phyloP scores from a whole-genome alignment of 2,329 filamentous ascomycete species.

The Exophiala spinifera region DNA sequence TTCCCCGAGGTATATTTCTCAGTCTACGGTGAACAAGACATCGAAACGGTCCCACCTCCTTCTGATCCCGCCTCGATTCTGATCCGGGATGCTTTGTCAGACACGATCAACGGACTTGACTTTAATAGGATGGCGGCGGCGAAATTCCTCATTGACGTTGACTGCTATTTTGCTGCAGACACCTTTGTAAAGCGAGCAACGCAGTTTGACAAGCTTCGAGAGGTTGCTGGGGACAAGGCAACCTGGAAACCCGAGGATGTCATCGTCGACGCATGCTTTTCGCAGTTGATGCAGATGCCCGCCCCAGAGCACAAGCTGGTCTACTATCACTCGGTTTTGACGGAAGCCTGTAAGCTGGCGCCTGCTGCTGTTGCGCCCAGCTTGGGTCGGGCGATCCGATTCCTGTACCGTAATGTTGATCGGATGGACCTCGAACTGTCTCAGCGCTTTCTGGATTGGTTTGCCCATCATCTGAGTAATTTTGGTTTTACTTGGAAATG shows the following conservation, averaged over 20 bases:
- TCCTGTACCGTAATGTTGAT: slow-evolving; percentile 77
- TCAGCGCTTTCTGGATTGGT: slow-evolving; percentile 94
- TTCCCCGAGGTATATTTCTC: slow-evolving; percentile 95
- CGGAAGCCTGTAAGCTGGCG: slow-evolving; percentile 91
- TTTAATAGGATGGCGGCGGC: slow-evolving; percentile 87
- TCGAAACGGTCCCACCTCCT: slow-evolving; percentile 80
- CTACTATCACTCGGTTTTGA: slow-evolving; percentile 93
- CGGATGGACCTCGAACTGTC: slow-evolving; percentile 81
- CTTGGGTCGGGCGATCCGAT: slow-evolving; percentile 87
- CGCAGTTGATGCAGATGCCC: slow-evolving; percentile 86
- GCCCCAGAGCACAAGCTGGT: slow-evolving; percentile 87
- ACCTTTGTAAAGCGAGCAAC: slow-evolving; percentile 94
- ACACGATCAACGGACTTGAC: slow-evolving; percentile 91
- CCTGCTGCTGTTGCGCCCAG: slow-evolving; percentile 95
- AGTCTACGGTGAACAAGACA: slow-evolving; percentile 81
- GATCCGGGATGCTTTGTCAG: slow-evolving; percentile 78
- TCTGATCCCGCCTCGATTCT: slow-evolving; percentile 75
- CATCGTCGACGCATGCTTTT: slow-evolving; percentile 95
- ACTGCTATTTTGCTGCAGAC: slow-evolving; percentile 85
- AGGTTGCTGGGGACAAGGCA: slow-evolving; percentile 59
- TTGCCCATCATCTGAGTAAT: slow-evolving; percentile 94
- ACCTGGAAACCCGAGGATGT: slow-evolving; percentile 99
- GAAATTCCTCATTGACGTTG: slow-evolving; percentile 86
- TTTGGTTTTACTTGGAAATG: slow-evolving; percentile 99
- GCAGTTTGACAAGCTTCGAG: slow-evolving; percentile 81